Evolutionary conservation across 495 filamentous ascomycete genomes (phyloP).

Genomic region (Daldinia loculata): DNA sequence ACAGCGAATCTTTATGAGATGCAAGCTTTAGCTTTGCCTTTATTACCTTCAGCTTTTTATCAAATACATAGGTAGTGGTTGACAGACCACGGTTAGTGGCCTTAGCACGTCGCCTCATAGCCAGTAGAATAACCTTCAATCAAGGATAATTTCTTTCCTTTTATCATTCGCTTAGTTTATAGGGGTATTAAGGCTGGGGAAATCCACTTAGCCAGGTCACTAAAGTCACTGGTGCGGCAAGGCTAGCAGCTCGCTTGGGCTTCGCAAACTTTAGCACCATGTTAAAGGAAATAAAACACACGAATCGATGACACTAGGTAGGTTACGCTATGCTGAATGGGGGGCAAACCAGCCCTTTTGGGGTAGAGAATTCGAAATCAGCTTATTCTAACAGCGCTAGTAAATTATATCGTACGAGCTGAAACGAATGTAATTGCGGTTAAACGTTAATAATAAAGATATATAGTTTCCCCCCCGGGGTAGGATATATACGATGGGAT

Average conservation of each 20-base stretch:
- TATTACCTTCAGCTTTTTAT: not conserved
- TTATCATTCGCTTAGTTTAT: not conserved
- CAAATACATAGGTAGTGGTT: not conserved
- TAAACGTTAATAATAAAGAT: no score
- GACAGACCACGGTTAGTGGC: not conserved
- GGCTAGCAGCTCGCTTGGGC: constrained; percentile 11
- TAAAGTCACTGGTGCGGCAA: constrained; percentile 28
- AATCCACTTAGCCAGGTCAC: constrained; percentile 1
- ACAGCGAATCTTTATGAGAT: not conserved
- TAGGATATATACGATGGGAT: no score
- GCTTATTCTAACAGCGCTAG: not conserved
- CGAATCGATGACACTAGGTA: not conserved
- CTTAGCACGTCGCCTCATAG: not conserved
- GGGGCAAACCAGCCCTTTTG: not conserved
- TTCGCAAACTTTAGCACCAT: constrained; percentile 4
- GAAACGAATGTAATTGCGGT: not conserved
- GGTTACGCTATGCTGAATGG: not conserved
- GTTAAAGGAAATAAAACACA: constrained; percentile 1
- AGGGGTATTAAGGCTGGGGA: constrained; percentile 12
- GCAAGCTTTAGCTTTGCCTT: not conserved
- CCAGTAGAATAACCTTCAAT: constrained; percentile 10
- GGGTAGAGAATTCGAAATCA: not conserved
- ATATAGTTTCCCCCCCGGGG: no score
- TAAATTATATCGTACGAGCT: not conserved
- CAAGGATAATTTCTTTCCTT: not conserved